Conservation (phyloP, 192 early-diverging fungal genomes). For the Entophlyctis luteolus region DNA sequence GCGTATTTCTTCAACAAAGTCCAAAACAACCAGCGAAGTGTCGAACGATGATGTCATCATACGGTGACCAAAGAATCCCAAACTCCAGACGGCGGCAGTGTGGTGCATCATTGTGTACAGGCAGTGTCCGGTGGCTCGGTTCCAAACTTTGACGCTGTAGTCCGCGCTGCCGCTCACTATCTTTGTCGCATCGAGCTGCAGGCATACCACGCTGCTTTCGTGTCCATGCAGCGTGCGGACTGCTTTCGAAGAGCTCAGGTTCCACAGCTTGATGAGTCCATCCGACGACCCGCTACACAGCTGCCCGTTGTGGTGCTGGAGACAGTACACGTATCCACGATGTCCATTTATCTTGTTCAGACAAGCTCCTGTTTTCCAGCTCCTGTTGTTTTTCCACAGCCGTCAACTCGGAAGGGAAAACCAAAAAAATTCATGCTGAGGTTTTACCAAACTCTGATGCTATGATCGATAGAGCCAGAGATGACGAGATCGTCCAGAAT, state of each 20-base stretch:
- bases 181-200: slow-evolving; percentile 40
- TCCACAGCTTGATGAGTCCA: slow-evolving; percentile 36
- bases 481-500: slow-evolving; percentile 24
- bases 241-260: background rate
- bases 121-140: slow-evolving; percentile 33
- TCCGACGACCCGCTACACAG: slow-evolving; percentile 32
- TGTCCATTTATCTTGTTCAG: slow-evolving; percentile 25
- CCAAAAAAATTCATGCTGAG: too few relatives aligned
- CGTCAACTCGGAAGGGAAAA: too few relatives aligned
- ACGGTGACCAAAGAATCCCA: slow-evolving; percentile 34
- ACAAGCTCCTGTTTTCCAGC: slow-evolving; percentile 7
- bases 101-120: slow-evolving; percentile 46
- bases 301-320: slow-evolving; percentile 14
- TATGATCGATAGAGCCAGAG: slow-evolving; percentile 44
- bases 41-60: slow-evolving; percentile 52
- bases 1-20: slow-evolving; percentile 33
- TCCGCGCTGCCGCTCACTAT: slow-evolving; percentile 47
- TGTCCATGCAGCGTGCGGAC: slow-evolving; percentile 35
- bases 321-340: slow-evolving; percentile 34
- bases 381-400: too few relatives aligned
- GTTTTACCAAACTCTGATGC: slow-evolving; percentile 34
- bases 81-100: slow-evolving; percentile 45
- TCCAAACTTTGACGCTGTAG: slow-evolving; percentile 48
- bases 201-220: slow-evolving; percentile 33
- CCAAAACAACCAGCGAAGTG: slow-evolving; percentile 42